Conservation (phyloP, 345 rosid species). For the Euphorbia peplus region DNA sequence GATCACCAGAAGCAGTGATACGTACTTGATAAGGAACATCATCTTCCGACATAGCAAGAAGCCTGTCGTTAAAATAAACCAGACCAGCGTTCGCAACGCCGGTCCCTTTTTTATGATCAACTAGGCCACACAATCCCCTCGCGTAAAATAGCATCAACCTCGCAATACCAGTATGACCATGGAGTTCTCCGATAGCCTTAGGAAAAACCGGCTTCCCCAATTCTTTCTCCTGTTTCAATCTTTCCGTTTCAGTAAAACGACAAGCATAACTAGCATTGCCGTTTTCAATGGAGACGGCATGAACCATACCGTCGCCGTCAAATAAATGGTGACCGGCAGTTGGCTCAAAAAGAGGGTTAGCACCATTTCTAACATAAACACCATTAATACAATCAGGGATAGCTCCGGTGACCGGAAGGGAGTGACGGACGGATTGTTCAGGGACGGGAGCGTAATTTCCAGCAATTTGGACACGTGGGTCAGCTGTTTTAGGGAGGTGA, state of each 20-base stretch:
- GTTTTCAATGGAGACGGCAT: conserved; percentile 54
- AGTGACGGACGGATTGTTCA: conserved; percentile 51
- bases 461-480: conserved; percentile 72
- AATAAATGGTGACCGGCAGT: conserved; percentile 88
- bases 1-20: conserved; percentile 55
- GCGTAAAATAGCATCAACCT: conserved; percentile 68
- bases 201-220: conserved; percentile 56
- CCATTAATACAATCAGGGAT: conserved; percentile 84
- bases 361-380: conserved; percentile 89
- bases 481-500: conserved; percentile 78
- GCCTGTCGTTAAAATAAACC: conserved; percentile 65
- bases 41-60: conserved; percentile 89
- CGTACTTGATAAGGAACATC: conserved; percentile 87
- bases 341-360: conserved; percentile 83
- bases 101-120: conserved; percentile 62
- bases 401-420: conserved; percentile 54
- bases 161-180: conserved; percentile 77
- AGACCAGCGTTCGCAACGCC: conserved; percentile 94
- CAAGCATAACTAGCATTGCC: conserved; percentile 78
- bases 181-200: conserved; percentile 85
- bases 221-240: conserved; percentile 23
- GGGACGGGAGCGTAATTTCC: conserved; percentile 93
- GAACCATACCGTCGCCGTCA: conserved; percentile 98
- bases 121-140: conserved; percentile 62
- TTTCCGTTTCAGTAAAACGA: conserved; percentile 64